These are phyloP conservation scores for Coprinopsis cinerea DNA, from an alignment of 768 basidiomycete genomes.

Conservation along the genomic window DNA sequence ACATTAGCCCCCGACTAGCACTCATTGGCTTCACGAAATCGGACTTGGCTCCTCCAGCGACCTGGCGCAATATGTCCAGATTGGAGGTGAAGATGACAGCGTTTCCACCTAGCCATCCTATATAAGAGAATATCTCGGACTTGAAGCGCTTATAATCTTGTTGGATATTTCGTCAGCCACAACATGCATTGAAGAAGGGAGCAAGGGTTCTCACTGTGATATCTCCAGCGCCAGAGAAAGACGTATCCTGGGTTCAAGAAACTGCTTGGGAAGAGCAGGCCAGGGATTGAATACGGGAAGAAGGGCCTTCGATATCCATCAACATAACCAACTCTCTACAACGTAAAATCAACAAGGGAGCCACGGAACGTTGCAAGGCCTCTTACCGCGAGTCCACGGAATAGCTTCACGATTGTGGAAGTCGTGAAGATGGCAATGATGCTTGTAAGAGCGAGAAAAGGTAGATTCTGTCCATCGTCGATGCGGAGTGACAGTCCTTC, in stretches of 20 bases:
- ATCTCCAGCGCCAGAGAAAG: conserved; percentile 33
- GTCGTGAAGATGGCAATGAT: conserved; percentile 21
- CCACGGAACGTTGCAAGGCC: not conserved
- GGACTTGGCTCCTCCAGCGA: conserved; percentile 32
- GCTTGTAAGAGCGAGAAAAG: not conserved
- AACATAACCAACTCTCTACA: conserved; percentile 30
- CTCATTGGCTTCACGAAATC: conserved; percentile 34
- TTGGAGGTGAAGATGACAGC: conserved; percentile 38
- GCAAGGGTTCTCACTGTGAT: conserved; percentile 21
- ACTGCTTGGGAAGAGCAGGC: conserved; percentile 29
- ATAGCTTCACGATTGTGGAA: conserved; percentile 26
- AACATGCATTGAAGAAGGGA: not conserved
- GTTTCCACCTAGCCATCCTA: conserved; percentile 32
- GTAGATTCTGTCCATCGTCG: not conserved
- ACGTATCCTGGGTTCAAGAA: conserved; percentile 39
- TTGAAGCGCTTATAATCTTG: conserved; percentile 31
- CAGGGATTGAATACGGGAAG: conserved; percentile 33
- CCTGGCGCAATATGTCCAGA: conserved; percentile 41
- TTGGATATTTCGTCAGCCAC: not conserved
- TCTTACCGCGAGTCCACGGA: conserved; percentile 27
- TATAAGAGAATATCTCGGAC: conserved; percentile 35
- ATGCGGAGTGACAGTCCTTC: too few species aligned
- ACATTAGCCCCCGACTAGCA: conserved; percentile 28
- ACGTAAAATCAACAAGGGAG: not conserved
- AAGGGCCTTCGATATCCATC: conserved; percentile 38